Evolutionary conservation across 805 yeast genomes (phyloP).

Genomic region (Wickerhamiella nectarea): DNA sequence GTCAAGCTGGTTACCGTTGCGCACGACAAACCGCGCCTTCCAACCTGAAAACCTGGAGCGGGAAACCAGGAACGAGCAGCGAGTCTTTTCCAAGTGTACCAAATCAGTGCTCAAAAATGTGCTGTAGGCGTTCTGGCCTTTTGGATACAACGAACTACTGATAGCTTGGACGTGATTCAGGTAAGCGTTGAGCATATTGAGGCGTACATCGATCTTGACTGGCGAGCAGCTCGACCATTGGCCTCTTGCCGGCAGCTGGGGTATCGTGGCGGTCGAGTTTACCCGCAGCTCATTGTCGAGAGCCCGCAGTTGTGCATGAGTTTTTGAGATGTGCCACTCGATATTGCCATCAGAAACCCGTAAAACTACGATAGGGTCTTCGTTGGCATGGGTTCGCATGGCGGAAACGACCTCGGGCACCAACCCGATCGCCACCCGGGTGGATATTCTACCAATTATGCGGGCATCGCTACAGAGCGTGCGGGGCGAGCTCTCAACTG

Average conservation of each 20-base stretch:
- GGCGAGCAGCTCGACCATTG: slow-evolving; percentile 51
- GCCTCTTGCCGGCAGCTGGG: slow-evolving; percentile 46
- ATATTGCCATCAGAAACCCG: slow-evolving; percentile 49
- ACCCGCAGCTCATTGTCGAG: slow-evolving; percentile 52
- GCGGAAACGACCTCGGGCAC: neutral
- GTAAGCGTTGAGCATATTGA: slow-evolving; percentile 42
- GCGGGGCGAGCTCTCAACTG: too few relatives aligned
- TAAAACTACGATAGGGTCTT: slow-evolving; percentile 49
- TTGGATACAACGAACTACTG: neutral
- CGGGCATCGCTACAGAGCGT: neutral
- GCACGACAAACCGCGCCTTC: slow-evolving; percentile 7
- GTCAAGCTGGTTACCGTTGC: slow-evolving; percentile 7
- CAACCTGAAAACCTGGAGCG: slow-evolving; percentile 8
- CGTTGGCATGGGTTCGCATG: slow-evolving; percentile 19
- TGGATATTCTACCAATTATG: neutral
- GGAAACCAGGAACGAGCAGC: slow-evolving; percentile 6
- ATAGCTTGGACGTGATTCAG: slow-evolving; percentile 11
- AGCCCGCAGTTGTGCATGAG: slow-evolving; percentile 42
- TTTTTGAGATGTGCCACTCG: slow-evolving; percentile 56
- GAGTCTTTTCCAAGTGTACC: neutral
- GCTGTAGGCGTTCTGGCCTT: slow-evolving; percentile 4
- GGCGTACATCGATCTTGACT: slow-evolving; percentile 46
- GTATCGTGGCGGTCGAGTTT: slow-evolving; percentile 24
- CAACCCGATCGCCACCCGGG: slow-evolving; percentile 4
- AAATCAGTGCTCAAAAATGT: slow-evolving; percentile 5